Evolutionary conservation across 306 rosid genomes (phyloP).

Genomic region (Sophora flavescens): DNA sequence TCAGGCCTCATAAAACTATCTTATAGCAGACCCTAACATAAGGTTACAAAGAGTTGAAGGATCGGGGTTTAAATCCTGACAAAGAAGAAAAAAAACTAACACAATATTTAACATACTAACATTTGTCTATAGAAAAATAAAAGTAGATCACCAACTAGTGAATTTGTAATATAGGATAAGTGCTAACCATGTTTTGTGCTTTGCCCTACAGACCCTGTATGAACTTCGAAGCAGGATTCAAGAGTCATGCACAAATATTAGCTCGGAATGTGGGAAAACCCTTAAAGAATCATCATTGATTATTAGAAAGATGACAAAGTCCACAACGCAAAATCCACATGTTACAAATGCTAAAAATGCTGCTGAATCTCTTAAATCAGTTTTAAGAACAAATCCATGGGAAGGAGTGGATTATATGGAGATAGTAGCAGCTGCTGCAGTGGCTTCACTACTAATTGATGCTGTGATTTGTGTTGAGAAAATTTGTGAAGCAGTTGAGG

Average conservation of each 20-base stretch:
- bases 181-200: not conserved
- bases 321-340: constrained; percentile 39
- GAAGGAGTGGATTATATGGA: constrained; percentile 42
- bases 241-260: constrained; percentile 50
- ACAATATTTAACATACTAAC: too few species aligned
- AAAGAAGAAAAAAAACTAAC: too few species aligned
- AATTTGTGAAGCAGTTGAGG: constrained; percentile 49
- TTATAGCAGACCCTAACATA: too few species aligned
- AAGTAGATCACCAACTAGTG: too few species aligned
- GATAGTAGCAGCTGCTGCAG: constrained; percentile 44
- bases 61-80: too few species aligned
- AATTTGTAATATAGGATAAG: too few species aligned
- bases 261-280: constrained; percentile 54
- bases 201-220: constrained; percentile 35
- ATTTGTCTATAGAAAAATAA: too few species aligned
- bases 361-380: constrained; percentile 44
- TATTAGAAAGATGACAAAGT: constrained; percentile 41
- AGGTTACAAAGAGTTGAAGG: too few species aligned
- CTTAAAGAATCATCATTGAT: constrained; percentile 51
- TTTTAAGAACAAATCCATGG: constrained; percentile 43
- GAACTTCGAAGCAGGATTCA: constrained; percentile 48
- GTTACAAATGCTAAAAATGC: constrained; percentile 44
- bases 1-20: too few species aligned
- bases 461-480: constrained; percentile 43
- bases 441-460: constrained; percentile 52